These are phyloP conservation scores for Lodderomyces orthopsilosis DNA, from an alignment of 1,139 yeast genomes.

Conservation along the genomic window DNA sequence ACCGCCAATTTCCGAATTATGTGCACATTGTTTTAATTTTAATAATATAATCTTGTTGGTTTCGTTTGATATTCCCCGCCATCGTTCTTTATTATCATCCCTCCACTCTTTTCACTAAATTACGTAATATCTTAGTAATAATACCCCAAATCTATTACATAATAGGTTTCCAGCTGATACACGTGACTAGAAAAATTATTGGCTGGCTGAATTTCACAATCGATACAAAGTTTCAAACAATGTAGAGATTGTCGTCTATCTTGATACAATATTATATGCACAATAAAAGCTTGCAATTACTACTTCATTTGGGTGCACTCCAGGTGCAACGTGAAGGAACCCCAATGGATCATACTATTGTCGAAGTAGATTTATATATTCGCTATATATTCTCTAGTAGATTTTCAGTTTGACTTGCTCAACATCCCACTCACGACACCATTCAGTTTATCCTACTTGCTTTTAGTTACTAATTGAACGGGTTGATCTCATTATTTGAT, in stretches of 20 bases:
- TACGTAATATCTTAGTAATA: background rate
- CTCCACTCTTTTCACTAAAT: too few relatives aligned
- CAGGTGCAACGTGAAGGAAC: background rate
- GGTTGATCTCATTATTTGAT: too few relatives aligned
- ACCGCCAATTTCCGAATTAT: background rate
- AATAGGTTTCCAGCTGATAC: background rate
- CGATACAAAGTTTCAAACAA: background rate
- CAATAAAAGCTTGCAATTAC: background rate
- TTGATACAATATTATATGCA: too few relatives aligned
- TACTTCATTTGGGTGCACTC: background rate
- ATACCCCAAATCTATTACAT: background rate
- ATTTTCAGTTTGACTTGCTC: too few relatives aligned
- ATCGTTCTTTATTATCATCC: background rate
- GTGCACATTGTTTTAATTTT: background rate
- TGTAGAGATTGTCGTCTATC: background rate
- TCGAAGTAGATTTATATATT: too few relatives aligned
- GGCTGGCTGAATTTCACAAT: background rate
- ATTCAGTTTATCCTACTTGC: too few relatives aligned
- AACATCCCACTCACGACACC: too few relatives aligned
- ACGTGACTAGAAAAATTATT: background rate
- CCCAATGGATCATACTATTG: background rate
- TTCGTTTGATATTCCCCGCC: background rate
- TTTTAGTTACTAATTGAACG: too few relatives aligned
- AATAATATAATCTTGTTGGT: background rate
- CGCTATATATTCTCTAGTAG: too few relatives aligned